Evolutionary conservation across 805 yeast species (phyloP).

Genomic region (Saturnispora saitoi): DNA sequence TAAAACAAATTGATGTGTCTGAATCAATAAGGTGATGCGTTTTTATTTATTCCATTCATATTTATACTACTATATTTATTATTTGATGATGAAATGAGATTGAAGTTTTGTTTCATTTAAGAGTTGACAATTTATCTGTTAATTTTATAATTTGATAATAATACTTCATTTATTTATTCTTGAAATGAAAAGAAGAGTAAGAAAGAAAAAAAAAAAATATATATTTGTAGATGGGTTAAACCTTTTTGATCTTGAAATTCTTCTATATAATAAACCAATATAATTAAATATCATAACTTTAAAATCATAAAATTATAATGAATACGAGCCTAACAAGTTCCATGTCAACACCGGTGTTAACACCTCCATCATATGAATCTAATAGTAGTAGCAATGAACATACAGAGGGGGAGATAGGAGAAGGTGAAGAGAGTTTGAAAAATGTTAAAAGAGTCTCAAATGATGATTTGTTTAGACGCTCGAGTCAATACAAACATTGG

Average conservation of each 20-base stretch:
- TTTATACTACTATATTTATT: slow-evolving; percentile 15
- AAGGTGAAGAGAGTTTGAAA: background rate
- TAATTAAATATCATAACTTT: no score
- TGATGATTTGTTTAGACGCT: slow-evolving; percentile 83
- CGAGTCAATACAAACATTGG: slow-evolving; percentile 82
- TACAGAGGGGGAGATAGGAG: background rate
- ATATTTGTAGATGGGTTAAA: background rate
- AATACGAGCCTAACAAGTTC: background rate
- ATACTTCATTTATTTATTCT: background rate
- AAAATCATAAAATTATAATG: no score
- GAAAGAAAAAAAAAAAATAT: no score
- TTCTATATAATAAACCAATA: background rate
- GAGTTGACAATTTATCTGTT: background rate
- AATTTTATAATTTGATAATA: background rate
- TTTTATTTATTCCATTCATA: slow-evolving; percentile 14
- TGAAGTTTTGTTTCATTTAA: slow-evolving; percentile 7
- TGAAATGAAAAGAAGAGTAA: background rate
- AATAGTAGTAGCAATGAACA: background rate
- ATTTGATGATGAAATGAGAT: slow-evolving; percentile 18
- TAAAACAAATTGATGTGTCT: slow-evolving; percentile 14
- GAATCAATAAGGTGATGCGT: background rate
- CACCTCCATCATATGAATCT: background rate
- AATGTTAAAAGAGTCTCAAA: slow-evolving; percentile 35
- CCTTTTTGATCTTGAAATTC: background rate
- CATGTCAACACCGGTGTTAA: background rate